Evolutionary conservation across 176 grass and related monocot genomes (phyloP).

Genomic region (Lolium multiflorum): DNA sequence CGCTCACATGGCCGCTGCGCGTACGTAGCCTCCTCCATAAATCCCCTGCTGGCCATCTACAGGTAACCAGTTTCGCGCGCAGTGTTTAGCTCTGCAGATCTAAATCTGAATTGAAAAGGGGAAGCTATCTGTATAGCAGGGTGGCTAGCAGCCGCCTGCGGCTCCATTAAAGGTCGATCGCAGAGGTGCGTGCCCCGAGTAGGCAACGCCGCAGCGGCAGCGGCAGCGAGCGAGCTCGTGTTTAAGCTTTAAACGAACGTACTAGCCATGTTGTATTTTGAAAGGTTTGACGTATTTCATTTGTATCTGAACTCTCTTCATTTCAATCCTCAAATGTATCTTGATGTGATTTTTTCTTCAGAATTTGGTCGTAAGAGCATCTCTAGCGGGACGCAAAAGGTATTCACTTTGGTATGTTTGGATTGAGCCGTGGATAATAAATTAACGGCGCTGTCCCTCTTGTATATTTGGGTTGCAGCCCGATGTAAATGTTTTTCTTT

Average conservation of each 20-base stretch:
- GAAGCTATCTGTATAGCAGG: slow-evolving; percentile 6
- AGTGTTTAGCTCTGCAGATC: slow-evolving; percentile 31
- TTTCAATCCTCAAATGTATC: too few relatives aligned
- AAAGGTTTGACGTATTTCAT: background rate
- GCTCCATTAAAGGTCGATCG: slow-evolving; percentile 17
- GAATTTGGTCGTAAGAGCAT: background rate
- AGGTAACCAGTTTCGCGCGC: background rate
- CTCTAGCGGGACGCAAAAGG: too few relatives aligned
- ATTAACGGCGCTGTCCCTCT: too few relatives aligned
- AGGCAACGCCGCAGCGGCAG: background rate
- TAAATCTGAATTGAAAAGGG: background rate
- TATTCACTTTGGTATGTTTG: too few relatives aligned
- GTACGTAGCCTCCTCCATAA: slow-evolving; percentile 29
- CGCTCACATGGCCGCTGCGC: slow-evolving; percentile 47
- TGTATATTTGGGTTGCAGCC: too few relatives aligned
- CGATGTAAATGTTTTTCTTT: too few relatives aligned
- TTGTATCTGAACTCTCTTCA: too few relatives aligned
- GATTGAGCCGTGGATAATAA: too few relatives aligned
- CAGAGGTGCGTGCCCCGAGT: slow-evolving; percentile 34
- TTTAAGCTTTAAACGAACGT: too few relatives aligned
- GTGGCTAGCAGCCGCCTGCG: background rate
- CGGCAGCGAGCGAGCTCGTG: background rate
- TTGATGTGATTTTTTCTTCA: background rate
- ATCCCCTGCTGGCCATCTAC: background rate
- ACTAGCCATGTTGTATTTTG: background rate